Evolutionary conservation across 108 stramenopile species (phyloP).

Genomic region (Pseudonitzschia multiseries): DNA sequence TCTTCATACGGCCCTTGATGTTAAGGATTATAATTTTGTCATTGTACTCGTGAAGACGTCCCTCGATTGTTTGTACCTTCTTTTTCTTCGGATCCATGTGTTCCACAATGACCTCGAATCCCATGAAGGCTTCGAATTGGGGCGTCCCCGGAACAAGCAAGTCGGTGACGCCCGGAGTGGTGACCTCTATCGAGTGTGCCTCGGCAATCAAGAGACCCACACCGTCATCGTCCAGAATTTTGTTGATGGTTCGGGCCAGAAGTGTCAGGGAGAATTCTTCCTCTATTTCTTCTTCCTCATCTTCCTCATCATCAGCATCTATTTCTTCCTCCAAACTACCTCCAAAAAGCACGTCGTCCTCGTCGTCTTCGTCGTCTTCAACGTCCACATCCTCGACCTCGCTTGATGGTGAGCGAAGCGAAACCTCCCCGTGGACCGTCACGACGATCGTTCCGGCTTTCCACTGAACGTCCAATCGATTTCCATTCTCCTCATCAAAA

Average conservation of each 20-base stretch:
- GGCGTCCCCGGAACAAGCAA: conserved; percentile 8
- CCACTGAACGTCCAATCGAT: conserved; percentile 54
- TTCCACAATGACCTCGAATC: conserved; percentile 74
- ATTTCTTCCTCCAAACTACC: conserved; percentile 8
- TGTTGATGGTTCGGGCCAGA: conserved; percentile 3
- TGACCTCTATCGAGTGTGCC: conserved; percentile 72
- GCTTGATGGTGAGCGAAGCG: conserved; percentile 19
- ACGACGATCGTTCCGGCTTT: conserved; percentile 56
- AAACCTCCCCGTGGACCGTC: conserved; percentile 45
- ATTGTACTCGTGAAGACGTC: conserved; percentile 57
- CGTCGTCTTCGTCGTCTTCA: conserved; percentile 28
- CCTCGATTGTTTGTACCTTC: conserved; percentile 54
- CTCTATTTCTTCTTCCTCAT: conserved; percentile 1
- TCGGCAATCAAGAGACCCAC: conserved; percentile 53
- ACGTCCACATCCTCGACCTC: conserved; percentile 31
- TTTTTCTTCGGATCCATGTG: conserved; percentile 48
- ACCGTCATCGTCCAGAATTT: conserved; percentile 15
- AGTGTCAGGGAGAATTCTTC: conserved; percentile 14
- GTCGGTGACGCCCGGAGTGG: conserved; percentile 64
- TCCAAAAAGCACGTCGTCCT: conserved; percentile 19
- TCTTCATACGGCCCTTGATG: conserved; percentile 72
- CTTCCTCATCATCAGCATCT: conserved; percentile 23
- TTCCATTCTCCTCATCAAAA: conserved; percentile 11
- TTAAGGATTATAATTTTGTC: conserved; percentile 61
- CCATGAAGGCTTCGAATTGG: conserved; percentile 65